Base-by-base conservation (phyloP, 306 rosid species). In the Spatholobus suberectus region DNA sequence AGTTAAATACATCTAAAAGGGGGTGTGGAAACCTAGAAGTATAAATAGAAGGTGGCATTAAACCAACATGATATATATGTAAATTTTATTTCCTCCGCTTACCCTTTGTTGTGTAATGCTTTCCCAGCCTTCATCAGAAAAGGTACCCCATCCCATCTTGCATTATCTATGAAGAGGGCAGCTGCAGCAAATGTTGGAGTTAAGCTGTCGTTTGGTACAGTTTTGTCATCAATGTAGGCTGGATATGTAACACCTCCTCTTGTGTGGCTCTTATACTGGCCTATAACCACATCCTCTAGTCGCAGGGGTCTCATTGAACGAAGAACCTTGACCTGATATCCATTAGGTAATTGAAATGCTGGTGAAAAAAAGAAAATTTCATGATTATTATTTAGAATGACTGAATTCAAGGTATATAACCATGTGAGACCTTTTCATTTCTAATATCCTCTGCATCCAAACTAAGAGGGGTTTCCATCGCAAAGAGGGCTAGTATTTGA, bases 131-230 rank as follows among this genome's bases (percentile, higher is more conserved):
- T 94, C 97, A 94, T 91, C 40, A 94, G 85, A 81, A 94, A 94
- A 78, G 98, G 98, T 29, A 94, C 98, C 61, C 98, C 98, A 40
- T 94, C 98, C 98, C 98, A 94, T 90, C 98, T 86, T 73, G 98
- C 97, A 57, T 94, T 94, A 77, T 94, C 90, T 58, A 94, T 94
- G 84, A 94, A 94, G 85, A 94, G 93, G 73, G 98, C 88, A 54
- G 98, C 98, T 1, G 98, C 98, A 10, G 98, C 98, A 86, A 94
- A 94, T 27, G 98, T 94, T 46, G 98, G 98, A 73, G 98, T 92
- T 75, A 92, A 89, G 86, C 98, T 94, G 84, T 14, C 97, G 44
- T 85, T 87, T 37, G 98, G 98, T 52, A 94, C 98, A 51, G 98
- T 92, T 77, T 87, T 86, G 86, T 92, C 97, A 68, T 94, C 98